Evolutionary conservation across 768 basidiomycete species (phyloP), one percentile per base, ranked within the genome.

Genomic region (Tulasnella sp.): DNA sequence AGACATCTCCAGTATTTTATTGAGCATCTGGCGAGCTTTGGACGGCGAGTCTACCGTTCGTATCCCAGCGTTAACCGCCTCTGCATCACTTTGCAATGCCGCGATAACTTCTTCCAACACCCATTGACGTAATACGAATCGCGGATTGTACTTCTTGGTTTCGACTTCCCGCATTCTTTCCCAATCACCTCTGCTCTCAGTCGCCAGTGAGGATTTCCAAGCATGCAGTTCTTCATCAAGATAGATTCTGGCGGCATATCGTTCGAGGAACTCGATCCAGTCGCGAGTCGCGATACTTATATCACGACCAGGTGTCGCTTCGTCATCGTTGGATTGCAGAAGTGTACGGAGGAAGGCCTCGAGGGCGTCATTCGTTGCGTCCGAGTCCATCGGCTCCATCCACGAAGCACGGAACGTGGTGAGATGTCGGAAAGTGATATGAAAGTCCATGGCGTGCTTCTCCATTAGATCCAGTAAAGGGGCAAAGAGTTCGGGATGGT

Each of bases 41-140:
- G 55, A 48, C 6, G 55, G 34, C n/a, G 4, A 32, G 17, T 57
- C 55, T 1, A 48, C 14, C n/a, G 27, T 32, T 48, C 45, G 45
- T 17, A 25, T 37, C 5, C 39, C 52, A 5, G 25, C 42, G 11
- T 42, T 23, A 25, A 32, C 48, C 36, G 65, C 64, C 23, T 73
- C 71, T 8, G 72, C 66, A 63, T 91, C 85, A 59, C 70, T 69
- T 65, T 91, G 86, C 1, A 90, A 77, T 61, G 77, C 77, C 60
- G 70, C 69, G 65, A 98, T 98, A 21, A 88, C 83, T 65, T 98
- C 93, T 67, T 98, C 92, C 32, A 99, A 74, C 7, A 98, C 72
- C 96, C 96, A 98, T 69, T 98, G 96, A 59, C 96, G 74, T 59
- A 98, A 69, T 32, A 94, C 82, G 69, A 99, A 98, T 34, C 92